phyloP scores from a whole-genome alignment of 306 rosid species.

The Sophora flavescens region DNA sequence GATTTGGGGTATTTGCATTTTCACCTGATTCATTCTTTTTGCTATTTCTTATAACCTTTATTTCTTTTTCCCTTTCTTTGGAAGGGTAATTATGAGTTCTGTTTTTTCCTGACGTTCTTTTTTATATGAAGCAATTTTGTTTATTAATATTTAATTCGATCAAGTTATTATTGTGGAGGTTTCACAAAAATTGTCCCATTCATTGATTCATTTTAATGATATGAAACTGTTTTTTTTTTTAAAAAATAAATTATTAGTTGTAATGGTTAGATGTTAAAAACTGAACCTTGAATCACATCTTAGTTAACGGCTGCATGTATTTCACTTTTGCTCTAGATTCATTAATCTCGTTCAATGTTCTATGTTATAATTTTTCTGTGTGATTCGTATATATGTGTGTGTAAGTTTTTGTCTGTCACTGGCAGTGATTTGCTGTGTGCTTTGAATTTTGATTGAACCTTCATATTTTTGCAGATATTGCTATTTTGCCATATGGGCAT shows the following conservation, averaged over 20 bases:
- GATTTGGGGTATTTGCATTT: conserved; percentile 21
- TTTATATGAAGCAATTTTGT: not conserved
- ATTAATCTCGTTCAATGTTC: conserved; percentile 1
- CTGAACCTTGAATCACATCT: not conserved
- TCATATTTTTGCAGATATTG: conserved; percentile 52
- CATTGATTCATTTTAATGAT: conserved; percentile 7
- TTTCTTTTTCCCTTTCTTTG: not conserved
- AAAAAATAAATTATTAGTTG: not conserved
- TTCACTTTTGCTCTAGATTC: conserved; percentile 18
- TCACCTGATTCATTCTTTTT: not conserved
- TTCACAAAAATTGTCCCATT: not conserved
- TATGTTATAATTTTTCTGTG: not conserved
- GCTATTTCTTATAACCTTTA: too few relatives aligned
- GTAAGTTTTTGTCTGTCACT: not conserved
- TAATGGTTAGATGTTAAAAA: not conserved
- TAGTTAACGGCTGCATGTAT: not conserved
- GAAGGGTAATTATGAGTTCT: not conserved
- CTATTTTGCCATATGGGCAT: conserved; percentile 34
- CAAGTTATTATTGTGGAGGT: not conserved
- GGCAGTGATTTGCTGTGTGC: conserved; percentile 17
- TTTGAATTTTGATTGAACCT: conserved; percentile 5
- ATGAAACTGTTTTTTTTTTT: not conserved
- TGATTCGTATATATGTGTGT: not conserved
- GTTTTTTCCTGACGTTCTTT: not conserved
- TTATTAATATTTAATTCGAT: not conserved